Base-by-base conservation (phyloP, 345 rosid species). In the Trapa incisa region DNA sequence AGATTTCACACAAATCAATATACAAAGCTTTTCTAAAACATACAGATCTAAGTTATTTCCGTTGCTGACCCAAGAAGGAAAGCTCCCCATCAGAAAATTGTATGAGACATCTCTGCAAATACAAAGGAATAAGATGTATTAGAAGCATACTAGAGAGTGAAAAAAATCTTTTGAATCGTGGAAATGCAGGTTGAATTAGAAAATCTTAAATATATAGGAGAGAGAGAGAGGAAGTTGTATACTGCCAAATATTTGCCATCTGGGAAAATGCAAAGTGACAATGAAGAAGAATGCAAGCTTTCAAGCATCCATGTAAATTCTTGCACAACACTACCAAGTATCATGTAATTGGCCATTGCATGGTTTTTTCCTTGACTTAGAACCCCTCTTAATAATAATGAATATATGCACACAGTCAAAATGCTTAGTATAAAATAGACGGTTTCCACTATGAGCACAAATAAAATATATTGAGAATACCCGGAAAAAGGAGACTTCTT, bases 31-130 rank as follows among this genome's bases (percentile, higher is more conserved):
- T 12, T 41, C 56, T 36, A 38, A 14, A 33, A 66, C 89, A 67
- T 76, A 89, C 96, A 91, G 66, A 64, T 76, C 75, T 68, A 88
- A 73, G 54, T 77, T 74, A 60, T 33, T 9, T 33, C 13, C 66
- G 56, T 67, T 68, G 66, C 32, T 80, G 76, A 84, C 69, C 96
- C 96, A 89, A 22, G 91, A 75, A 72, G 97, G 96, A 72, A 87
- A 70, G 73, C 54, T 82, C 39, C 94, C 94, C 3, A 71, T 57
- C 76, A 91, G 78, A 75, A 79, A 79, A 76, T 91, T 91, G 79
- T 89, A 89, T 0, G 97, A 85, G 45, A 86, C 79, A 80, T 91
- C 97, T 83, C 96, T 89, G 80, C 48, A 63, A 78, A 62, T 29
- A 62, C 14, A 38, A 61, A 61, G 65, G 6, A 54, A 38, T 3